Evolutionary conservation across 2,329 filamentous ascomycete genomes (phyloP).

Genomic region (Ambrosiella cleistominuta): DNA sequence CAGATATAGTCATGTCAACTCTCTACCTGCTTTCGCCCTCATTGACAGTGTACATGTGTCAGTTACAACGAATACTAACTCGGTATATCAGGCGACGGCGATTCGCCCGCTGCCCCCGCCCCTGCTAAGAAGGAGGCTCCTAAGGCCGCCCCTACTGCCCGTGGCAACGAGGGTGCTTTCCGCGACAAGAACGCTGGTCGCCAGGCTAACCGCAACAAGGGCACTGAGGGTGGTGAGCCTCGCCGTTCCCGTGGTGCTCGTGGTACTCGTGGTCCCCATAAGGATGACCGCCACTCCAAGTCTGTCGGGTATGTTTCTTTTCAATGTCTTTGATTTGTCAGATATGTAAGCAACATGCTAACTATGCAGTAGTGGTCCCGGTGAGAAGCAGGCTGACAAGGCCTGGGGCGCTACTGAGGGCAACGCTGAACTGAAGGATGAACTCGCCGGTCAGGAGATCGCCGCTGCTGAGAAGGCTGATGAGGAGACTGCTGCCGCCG

Average conservation of each 20-base stretch:
- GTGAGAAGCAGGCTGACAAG: constrained; percentile 74
- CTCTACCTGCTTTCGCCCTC: background rate
- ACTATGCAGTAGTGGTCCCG: constrained; percentile 32
- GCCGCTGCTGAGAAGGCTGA: constrained; percentile 73
- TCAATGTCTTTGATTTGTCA: background rate
- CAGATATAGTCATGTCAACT: background rate
- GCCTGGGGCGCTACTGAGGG: constrained; percentile 78
- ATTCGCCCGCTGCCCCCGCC: constrained; percentile 29
- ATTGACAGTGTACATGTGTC: background rate
- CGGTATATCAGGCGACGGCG: constrained; percentile 9
- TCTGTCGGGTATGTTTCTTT: constrained; percentile 26
- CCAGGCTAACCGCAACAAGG: constrained; percentile 64
- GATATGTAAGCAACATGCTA: constrained; percentile 15
- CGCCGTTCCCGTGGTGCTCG: constrained; percentile 40
- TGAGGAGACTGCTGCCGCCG: constrained; percentile 26
- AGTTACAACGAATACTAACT: background rate
- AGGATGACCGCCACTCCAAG: constrained; percentile 39
- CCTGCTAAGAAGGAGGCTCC: constrained; percentile 79
- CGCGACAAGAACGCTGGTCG: constrained; percentile 71
- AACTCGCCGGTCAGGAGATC: constrained; percentile 78
- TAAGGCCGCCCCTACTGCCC: constrained; percentile 59
- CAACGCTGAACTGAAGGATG: constrained; percentile 71
- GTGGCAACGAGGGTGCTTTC: constrained; percentile 65
- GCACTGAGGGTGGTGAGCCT: constrained; percentile 49
- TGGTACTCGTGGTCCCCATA: constrained; percentile 33